phyloP scores from a whole-genome alignment of 805 yeast species.

The Wickerhamomyces strasburgensis region DNA sequence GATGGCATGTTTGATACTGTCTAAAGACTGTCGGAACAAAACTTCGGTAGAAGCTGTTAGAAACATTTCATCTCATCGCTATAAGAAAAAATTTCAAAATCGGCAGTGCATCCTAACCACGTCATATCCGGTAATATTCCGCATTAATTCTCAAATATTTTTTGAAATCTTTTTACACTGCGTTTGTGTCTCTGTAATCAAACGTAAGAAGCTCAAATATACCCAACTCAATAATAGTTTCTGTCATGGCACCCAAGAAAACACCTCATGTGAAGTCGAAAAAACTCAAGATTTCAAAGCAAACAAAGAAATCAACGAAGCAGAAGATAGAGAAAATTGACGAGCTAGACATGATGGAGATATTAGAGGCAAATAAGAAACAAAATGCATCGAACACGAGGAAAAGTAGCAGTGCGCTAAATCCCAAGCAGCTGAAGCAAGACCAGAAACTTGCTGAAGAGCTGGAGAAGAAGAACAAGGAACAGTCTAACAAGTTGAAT shows the following conservation, averaged over 20 bases:
- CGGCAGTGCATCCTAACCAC: background rate
- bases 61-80: background rate
- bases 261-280: background rate
- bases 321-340: background rate
- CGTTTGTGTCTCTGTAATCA: no score
- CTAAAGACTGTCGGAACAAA: no score
- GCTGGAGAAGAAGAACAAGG: background rate
- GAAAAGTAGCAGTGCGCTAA: background rate
- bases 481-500: background rate
- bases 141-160: background rate
- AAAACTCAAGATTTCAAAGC: background rate
- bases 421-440: background rate
- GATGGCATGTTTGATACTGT: constrained; percentile 59
- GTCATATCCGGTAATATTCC: background rate
- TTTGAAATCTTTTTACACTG: no score
- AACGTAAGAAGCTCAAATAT: no score
- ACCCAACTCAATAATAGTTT: background rate
- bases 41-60: no score
- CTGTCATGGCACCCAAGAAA: background rate
- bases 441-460: background rate
- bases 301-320: background rate
- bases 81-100: background rate
- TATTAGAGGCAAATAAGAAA: background rate
- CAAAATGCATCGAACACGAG: background rate
- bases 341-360: background rate